These are phyloP conservation scores for Eucommia ulmoides DNA, from an alignment of 257 asterid species.

Conservation along the genomic window DNA sequence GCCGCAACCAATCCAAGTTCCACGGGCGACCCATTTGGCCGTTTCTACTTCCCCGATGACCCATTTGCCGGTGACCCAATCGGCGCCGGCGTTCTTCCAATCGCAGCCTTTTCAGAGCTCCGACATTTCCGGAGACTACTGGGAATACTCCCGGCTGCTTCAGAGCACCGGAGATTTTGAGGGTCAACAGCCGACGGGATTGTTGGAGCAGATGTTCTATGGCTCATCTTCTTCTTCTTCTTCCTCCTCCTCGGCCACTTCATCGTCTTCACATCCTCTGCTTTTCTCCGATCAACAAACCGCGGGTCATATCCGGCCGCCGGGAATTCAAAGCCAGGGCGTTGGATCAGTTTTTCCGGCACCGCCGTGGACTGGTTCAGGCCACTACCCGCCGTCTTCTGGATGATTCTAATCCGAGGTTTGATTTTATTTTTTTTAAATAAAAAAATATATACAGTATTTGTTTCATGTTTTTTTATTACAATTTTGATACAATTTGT, in stretches of 20 bases:
- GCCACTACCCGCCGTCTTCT: conserved; percentile 47
- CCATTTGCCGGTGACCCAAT: not conserved
- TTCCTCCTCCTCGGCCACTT: conserved; percentile 8
- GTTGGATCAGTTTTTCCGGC: conserved; percentile 18
- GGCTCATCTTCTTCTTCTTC: conserved; percentile 25
- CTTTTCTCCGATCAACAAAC: conserved; percentile 39
- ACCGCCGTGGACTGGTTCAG: conserved; percentile 42
- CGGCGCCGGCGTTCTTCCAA: conserved; percentile 21
- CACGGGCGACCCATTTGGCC: conserved; percentile 16
- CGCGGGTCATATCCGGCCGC: conserved; percentile 26
- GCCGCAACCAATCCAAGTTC: conserved; percentile 23
- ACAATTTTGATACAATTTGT: not conserved
- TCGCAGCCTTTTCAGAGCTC: conserved; percentile 7
- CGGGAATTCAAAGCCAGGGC: conserved; percentile 24
- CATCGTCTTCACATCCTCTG: conserved; percentile 38
- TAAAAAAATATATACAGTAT: too few relatives aligned
- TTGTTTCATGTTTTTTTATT: not conserved
- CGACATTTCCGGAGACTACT: conserved; percentile 36
- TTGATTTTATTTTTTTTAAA: too few relatives aligned
- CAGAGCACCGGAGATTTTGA: conserved; percentile 29
- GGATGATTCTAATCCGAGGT: conserved; percentile 38
- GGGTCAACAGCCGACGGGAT: conserved; percentile 19
- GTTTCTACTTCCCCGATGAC: conserved; percentile 12
- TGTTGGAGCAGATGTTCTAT: conserved; percentile 40
- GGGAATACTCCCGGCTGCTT: conserved; percentile 60